Base-by-base conservation (phyloP, 2,329 filamentous ascomycete species). In the Dactylellina cionopaga region DNA sequence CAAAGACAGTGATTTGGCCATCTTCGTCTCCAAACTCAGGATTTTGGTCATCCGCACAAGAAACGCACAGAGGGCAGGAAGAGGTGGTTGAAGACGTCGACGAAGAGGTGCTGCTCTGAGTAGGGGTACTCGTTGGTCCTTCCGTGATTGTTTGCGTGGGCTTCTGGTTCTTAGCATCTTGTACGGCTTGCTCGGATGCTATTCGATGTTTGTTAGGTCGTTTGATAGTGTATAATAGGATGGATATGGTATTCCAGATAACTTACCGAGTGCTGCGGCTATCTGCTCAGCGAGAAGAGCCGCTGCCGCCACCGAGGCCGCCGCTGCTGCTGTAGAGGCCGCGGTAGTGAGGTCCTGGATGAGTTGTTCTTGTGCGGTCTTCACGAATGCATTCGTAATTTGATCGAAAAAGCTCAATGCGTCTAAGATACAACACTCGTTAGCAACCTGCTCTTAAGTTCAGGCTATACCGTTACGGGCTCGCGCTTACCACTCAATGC, bases 141-240 rank as follows among this genome's bases (percentile, higher is more conserved):
- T 41, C 7, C 5, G 51, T 56, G 17, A 29, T 56, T 25, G 51
- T 41, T 15, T 9, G 11, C 3, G 51, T 25, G 6, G 51, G 51
- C 6, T 35, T 31, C 19, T 56, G 51, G 15, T 56, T 56, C n/a
- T 19, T 56, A 2, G 51, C 51, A 13, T 56, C 19, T 24, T 56
- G 51, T 2, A 56, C 51, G 11, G 51, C 51, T 56, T 56, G 51
- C 33, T 56, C 51, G 22, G 33, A 39, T 10, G 35, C 51, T 56
- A 25, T 3, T 33, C 9, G 31, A 35, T 35, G 31, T 17, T 56
- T 25, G 3, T 15, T 25, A 39, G 5, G 13, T 39, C n/a, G n/a
- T n/a, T n/a, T n/a, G n/a, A n/a, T n/a, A n/a, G n/a, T n/a, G n/a
- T n/a, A n/a, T n/a, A n/a, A n/a, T n/a, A n/a, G n/a, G n/a, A n/a